A percentile compares a stretch with the other conserved stretches of the same genome.
These are phyloP conservation scores for Fraxinus excelsior DNA, from an alignment of 257 asterid species.

Conservation along the genomic window DNA sequence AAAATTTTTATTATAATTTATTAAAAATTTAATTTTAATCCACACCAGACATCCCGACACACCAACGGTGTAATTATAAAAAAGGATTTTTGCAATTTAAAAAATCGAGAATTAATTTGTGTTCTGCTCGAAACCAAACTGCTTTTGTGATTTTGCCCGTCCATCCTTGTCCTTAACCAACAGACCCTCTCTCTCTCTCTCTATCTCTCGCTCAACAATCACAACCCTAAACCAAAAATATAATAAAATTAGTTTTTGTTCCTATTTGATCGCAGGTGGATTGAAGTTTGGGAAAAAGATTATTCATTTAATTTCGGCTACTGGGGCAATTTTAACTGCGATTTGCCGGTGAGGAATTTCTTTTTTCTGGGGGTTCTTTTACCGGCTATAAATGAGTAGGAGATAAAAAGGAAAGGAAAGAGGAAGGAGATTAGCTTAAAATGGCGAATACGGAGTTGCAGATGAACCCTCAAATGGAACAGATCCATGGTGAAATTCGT, in stretches of 20 bases:
- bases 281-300: background rate
- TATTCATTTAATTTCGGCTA: background rate
- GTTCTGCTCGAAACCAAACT: too few relatives aligned
- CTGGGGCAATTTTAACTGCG: conserved; percentile 14
- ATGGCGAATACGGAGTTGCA: conserved; percentile 57
- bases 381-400: conserved; percentile 1
- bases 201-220: too few relatives aligned
- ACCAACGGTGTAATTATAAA: too few relatives aligned
- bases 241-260: background rate
- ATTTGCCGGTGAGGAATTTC: conserved; percentile 31
- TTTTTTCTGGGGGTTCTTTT: conserved; percentile 12
- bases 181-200: too few relatives aligned
- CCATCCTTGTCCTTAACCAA: too few relatives aligned
- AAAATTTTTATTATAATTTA: too few relatives aligned
- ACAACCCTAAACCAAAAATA: too few relatives aligned
- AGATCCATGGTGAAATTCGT: conserved; percentile 92
- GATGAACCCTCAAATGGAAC: conserved; percentile 95
- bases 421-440: conserved; percentile 18
- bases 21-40: too few relatives aligned
- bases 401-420: background rate
- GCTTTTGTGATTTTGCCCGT: too few relatives aligned
- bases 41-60: too few relatives aligned
- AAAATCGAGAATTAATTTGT: too few relatives aligned
- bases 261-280: background rate
- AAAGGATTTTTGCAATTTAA: too few relatives aligned